These are phyloP conservation scores for Backusella tuberculispora DNA, from an alignment of 192 early-diverging fungal species.

Conservation along the genomic window DNA sequence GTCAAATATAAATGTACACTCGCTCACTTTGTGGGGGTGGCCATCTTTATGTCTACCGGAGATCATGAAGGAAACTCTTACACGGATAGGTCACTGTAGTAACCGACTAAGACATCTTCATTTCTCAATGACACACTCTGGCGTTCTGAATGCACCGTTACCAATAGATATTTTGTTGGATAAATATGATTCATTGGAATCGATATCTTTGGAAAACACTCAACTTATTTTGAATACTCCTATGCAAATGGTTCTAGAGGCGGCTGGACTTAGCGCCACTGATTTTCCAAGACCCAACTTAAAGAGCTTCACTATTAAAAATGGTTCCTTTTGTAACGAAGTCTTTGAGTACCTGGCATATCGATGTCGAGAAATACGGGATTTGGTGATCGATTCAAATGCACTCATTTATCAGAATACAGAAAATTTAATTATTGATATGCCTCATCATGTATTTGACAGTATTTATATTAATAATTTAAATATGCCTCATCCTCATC, in stretches of 20 bases:
- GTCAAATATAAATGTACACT: neutral
- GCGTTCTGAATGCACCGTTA: neutral
- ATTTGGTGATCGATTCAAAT: neutral
- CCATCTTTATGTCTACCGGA: neutral
- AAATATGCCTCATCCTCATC: neutral
- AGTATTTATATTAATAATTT: neutral
- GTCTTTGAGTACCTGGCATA: neutral
- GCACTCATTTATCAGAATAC: neutral
- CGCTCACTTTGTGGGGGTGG: conserved; percentile 19
- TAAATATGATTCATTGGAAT: neutral
- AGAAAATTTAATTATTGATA: neutral
- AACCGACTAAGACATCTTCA: neutral
- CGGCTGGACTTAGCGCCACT: neutral
- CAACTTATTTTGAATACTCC: neutral
- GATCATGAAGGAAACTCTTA: neutral
- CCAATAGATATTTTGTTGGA: neutral
- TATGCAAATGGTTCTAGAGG: neutral
- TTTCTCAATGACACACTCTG: conserved; percentile 5
- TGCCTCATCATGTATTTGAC: neutral
- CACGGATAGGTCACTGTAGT: neutral
- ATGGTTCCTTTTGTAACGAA: neutral
- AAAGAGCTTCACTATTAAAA: neutral
- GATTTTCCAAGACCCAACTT: neutral
- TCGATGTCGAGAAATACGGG: neutral
- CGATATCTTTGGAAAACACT: neutral